phyloP scores from a whole-genome alignment of 148 eudicot species.

The Spergularia bocconei region DNA sequence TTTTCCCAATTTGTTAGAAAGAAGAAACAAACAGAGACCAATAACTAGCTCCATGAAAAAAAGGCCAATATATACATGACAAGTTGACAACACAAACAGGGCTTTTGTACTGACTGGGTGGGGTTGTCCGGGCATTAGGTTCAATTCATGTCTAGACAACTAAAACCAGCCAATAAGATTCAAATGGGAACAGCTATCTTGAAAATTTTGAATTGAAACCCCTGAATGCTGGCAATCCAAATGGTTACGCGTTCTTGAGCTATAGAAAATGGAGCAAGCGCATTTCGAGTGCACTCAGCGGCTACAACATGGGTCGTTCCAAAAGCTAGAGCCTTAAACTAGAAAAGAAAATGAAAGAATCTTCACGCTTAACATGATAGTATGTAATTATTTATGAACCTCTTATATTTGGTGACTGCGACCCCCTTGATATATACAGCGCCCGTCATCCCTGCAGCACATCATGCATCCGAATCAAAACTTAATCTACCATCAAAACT shows the following conservation, averaged over 20 bases:
- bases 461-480: slow-evolving; percentile 9
- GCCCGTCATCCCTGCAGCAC: slow-evolving; percentile 82
- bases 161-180: background rate
- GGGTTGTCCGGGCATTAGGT: background rate
- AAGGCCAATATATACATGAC: background rate
- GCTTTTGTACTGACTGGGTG: background rate
- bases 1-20: background rate
- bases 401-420: slow-evolving; percentile 81
- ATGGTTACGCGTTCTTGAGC: background rate
- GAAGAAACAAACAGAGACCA: background rate
- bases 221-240: background rate
- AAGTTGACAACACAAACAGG: background rate
- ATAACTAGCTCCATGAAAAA: slow-evolving; percentile 2
- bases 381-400: slow-evolving; percentile 35
- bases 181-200: background rate
- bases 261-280: background rate
- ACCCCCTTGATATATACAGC: slow-evolving; percentile 94
- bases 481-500: background rate
- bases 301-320: no score
- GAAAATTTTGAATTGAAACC: background rate
- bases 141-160: background rate
- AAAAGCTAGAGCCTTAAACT: background rate
- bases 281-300: no score
- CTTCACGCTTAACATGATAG: background rate
- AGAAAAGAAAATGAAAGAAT: background rate